Base-by-base conservation (phyloP, 1,139 yeast genomes). In the Blastobotrys malaysiensis region DNA sequence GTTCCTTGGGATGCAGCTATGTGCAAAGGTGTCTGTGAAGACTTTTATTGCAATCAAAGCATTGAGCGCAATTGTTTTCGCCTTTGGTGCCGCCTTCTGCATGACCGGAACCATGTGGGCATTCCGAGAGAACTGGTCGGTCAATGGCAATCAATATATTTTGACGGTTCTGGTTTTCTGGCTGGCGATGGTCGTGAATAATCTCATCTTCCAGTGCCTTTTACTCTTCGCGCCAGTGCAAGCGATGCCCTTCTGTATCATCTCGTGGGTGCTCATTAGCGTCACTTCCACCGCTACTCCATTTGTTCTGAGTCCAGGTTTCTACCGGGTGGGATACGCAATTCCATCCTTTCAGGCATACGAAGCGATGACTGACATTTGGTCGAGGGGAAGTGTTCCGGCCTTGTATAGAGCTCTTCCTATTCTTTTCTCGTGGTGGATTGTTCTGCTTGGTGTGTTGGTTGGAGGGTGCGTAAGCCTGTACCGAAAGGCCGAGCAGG, bases 271-370 rank as follows among this genome's bases (percentile, higher is more conserved):
- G 5, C 46, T 58, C n/a, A 18, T 57, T 14, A 58, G 51, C 26
- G 49, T 58, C 16, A 48, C 58, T 9, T 39, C 55, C 19, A 52
- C 55, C 1, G 26, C 55, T 20, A 9, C 45, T 7, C 62, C 62
- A 13, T 45, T 58, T 21, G 52, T 53, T 5, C 21, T 53, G 18
- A 46, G 36, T 9, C 58, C 62, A 1, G 56, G 54, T 4, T 59
- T 59, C 49, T 59, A 51, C 26, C 57, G 51, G 9, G 49, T 54
- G 57, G 55, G 54, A 1, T 53, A 50, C 21, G 55, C 56, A 1
- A 45, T 58, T 2, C 62, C 60, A 9, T 50, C 53, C 14, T 49
- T 82, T 61, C 74, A 79, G 57, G 22, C 16, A 13, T 45, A 45
- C 19, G 27, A 45, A 5, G 31, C 21, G 5, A 13, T 45, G 19